Evolutionary conservation across 2,329 filamentous ascomycete genomes (phyloP), one percentile per base, ranked within the genome.

Genomic region (Cladophialophora yegresii): DNA sequence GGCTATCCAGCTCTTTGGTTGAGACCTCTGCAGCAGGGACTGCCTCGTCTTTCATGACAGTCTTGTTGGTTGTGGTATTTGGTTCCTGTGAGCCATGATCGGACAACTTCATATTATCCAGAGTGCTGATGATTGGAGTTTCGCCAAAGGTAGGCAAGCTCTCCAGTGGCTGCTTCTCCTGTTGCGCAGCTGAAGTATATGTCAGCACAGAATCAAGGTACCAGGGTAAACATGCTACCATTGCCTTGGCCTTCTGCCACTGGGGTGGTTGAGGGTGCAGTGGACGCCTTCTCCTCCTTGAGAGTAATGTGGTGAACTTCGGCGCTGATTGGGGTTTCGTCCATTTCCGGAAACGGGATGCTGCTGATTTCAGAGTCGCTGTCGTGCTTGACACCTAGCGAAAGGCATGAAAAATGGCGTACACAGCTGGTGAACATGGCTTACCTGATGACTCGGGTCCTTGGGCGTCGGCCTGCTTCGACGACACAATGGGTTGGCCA

Each of bases 341-440:
- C 49, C n/a, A 43, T 33, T 20, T 59, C 28, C 23, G 43, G 54
- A 23, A 62, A 57, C 12, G 54, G 10, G 36, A 57, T 50, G 33
- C 32, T 43, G 22, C 51, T 20, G 12, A 33, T 23, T 10, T 26
- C 47, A 4, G 28, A 23, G 45, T 8, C 22, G 20, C 43, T 13
- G 12, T 54, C 47, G 22, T 57, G 16, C 10, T 53, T 30, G 13
- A 32, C 12, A 22, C 3, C 57, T 51, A 47, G 7, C 4, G 12
- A n/a, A 12, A 40, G 22, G n/a, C 13, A n/a, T 53, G 16, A 59
- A 47, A 13, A 28, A 22, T 7, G 22, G 16, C 3, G 2, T 51
- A n/a, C 10, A 22, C 3, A 58, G 13, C 9, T 30, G 23, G 9
- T 3, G 9, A 8, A 9, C 16, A n/a, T 9, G 12, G 8, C 40